These are phyloP conservation scores for Cytospora chrysosperma DNA, from an alignment of 2,329 filamentous ascomycete genomes.

Conservation along the genomic window DNA sequence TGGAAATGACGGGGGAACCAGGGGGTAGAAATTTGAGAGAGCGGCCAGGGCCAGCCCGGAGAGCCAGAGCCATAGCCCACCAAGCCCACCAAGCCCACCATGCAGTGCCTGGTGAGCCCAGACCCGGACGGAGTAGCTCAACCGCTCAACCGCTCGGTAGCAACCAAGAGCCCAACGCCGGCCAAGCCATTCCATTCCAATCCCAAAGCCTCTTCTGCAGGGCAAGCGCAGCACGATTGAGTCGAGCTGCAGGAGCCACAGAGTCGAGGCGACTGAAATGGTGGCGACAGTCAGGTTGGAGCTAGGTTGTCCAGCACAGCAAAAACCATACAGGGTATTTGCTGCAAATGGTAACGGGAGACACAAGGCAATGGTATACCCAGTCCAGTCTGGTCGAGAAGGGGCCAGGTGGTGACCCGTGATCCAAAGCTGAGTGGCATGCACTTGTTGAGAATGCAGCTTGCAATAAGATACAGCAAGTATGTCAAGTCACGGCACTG, in stretches of 20 bases:
- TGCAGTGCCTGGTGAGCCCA: slow-evolving; percentile 4
- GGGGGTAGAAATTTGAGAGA: slow-evolving; percentile 16
- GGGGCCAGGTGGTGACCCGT: not conserved
- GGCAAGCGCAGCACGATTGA: slow-evolving; percentile 6
- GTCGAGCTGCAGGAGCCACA: slow-evolving; percentile 13
- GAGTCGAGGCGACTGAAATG: slow-evolving; percentile 10
- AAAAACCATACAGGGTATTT: slow-evolving; percentile 4
- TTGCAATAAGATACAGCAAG: not conserved
- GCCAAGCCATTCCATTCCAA: slow-evolving; percentile 2
- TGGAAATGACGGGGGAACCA: slow-evolving; percentile 21
- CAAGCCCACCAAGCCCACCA: not conserved
- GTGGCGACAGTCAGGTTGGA: slow-evolving; percentile 12
- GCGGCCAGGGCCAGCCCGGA: slow-evolving; percentile 6
- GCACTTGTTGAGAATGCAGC: not conserved
- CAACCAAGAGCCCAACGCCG: slow-evolving; percentile 20
- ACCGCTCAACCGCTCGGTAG: slow-evolving; percentile 15
- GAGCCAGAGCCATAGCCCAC: not conserved
- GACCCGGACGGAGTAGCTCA: slow-evolving; percentile 21
- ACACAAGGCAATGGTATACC: not conserved
- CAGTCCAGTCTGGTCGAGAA: not conserved
- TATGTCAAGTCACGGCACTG: not conserved
- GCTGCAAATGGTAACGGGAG: not conserved
- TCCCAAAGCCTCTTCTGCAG: slow-evolving; percentile 15
- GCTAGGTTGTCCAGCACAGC: slow-evolving; percentile 8
- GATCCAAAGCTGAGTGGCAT: not conserved